Conservation (phyloP, 352 stramenopile species). For the Phytopythium litorale region DNA sequence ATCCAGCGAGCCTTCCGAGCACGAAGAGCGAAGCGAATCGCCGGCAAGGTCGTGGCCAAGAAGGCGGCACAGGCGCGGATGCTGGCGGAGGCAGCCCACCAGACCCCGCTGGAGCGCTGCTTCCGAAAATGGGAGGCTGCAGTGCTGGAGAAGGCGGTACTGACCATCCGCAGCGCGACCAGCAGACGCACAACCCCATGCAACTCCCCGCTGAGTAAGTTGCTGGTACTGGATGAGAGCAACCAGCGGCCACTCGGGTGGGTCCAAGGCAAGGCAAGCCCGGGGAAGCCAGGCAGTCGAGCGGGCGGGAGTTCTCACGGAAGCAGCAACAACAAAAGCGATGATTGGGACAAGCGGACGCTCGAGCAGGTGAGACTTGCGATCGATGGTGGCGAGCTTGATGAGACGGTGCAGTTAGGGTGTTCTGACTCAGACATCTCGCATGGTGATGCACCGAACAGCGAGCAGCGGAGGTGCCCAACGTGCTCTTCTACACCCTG, state of each 20-base stretch:
- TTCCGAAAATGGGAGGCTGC: constrained; percentile 56
- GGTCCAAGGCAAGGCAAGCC: neutral
- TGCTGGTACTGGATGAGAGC: neutral
- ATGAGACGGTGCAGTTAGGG: neutral
- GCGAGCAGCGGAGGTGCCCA: constrained; percentile 46
- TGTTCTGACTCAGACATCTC: neutral
- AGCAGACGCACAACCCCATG: neutral
- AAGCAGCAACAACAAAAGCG: constrained; percentile 1
- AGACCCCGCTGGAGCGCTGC: constrained; percentile 53
- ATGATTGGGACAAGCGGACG: constrained; percentile 10
- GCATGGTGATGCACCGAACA: constrained; percentile 5
- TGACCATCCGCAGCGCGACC: constrained; percentile 32
- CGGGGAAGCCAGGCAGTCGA: neutral
- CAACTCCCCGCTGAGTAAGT: neutral
- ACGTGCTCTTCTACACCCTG: constrained; percentile 67
- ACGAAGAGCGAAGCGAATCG: constrained; percentile 34
- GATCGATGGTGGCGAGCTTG: neutral
- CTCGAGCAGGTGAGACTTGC: constrained; percentile 50
- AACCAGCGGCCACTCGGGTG: neutral
- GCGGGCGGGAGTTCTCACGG: neutral
- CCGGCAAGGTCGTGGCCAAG: constrained; percentile 41
- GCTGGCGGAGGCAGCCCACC: constrained; percentile 28
- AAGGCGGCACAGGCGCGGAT: constrained; percentile 40
- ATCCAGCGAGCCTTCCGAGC: constrained; percentile 53
- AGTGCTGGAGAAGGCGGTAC: constrained; percentile 42